Percentiles rank a stretch among this genome's conserved stretches.
Conservation (phyloP, 805 yeast genomes). For the Cyberlindnera euphorbiiphila region DNA sequence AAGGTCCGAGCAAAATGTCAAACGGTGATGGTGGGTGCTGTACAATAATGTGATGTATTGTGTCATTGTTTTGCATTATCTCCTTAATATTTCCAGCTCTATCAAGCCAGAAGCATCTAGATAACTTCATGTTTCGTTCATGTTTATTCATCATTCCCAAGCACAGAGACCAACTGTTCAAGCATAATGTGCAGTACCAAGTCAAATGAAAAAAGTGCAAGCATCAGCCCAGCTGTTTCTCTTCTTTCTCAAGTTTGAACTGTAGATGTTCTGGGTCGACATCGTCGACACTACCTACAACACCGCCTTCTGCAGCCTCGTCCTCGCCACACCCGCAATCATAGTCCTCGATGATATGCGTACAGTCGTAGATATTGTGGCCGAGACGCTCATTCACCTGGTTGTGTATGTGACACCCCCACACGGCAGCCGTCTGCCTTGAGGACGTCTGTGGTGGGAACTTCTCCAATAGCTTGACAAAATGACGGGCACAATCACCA, state of each 20-base stretch:
- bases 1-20: background rate
- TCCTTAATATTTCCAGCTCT: background rate
- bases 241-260: conserved; percentile 45
- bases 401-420: conserved; percentile 96
- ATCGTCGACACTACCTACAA: conserved; percentile 7
- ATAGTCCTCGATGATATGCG: conserved; percentile 80
- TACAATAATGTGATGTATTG: conserved; percentile 34
- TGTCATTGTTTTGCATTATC: too few species aligned
- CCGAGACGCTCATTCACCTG: conserved; percentile 70
- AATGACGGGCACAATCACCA: conserved; percentile 95
- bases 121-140: too few species aligned
- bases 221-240: conserved; percentile 39
- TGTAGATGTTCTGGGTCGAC: conserved; percentile 41
- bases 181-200: background rate
- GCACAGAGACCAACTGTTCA: too few species aligned
- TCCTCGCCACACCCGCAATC: conserved; percentile 96
- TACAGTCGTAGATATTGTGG: conserved; percentile 79
- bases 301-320: conserved; percentile 29
- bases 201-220: background rate
- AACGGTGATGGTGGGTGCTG: conserved; percentile 30
- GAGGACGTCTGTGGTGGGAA: conserved; percentile 83
- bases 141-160: too few species aligned
- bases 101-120: too few species aligned
- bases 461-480: conserved; percentile 59
- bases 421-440: conserved; percentile 77